A percentile compares a stretch with the other conserved stretches of the same genome.
These are phyloP conservation scores for Suillus decipiens DNA, from an alignment of 768 basidiomycete genomes.

Conservation along the genomic window DNA sequence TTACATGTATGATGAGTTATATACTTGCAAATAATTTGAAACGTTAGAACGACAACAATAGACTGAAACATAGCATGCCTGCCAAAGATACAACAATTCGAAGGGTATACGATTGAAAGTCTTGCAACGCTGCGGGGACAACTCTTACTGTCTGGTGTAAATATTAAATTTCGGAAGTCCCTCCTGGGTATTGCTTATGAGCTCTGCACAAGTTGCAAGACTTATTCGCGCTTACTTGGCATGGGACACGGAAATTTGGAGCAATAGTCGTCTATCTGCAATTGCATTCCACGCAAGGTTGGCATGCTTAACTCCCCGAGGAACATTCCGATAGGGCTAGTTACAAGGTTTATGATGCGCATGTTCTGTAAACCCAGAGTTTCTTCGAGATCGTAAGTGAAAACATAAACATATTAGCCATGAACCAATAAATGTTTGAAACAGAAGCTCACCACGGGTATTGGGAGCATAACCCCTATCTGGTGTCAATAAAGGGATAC, in stretches of 20 bases:
- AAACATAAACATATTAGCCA: background rate
- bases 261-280: background rate
- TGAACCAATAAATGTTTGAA: background rate
- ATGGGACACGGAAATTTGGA: background rate
- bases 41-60: background rate
- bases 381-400: background rate
- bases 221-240: background rate
- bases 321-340: background rate
- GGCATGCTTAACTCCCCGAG: background rate
- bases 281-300: conserved; percentile 1
- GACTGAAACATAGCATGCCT: background rate
- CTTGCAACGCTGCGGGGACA: background rate
- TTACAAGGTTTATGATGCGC: background rate
- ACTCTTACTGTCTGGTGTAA: too few relatives aligned
- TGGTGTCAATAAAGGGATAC: background rate
- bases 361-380: background rate
- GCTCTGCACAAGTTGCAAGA: background rate
- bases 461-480: background rate
- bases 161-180: too few relatives aligned
- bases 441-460: background rate
- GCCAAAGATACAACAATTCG: background rate
- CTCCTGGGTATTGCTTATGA: background rate
- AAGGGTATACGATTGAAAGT: background rate
- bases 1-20: conserved; percentile 7
- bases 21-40: background rate